Conservation (phyloP, 78 protist species). For the Dictyostelium brefeldianum region DNA sequence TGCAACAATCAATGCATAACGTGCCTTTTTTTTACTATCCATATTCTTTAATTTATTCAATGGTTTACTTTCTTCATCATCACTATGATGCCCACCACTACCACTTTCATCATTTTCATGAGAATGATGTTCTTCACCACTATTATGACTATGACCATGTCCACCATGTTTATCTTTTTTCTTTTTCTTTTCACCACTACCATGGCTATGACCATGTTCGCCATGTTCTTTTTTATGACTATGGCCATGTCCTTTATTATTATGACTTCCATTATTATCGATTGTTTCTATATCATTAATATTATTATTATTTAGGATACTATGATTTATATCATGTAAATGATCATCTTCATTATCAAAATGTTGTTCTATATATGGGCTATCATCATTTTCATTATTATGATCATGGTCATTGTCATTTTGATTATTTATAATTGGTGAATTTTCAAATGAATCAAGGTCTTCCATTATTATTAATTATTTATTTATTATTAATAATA, state of each 20-base stretch:
- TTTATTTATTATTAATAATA: neutral
- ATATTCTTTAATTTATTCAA: neutral
- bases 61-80: constrained; percentile 19
- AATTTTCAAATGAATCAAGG: neutral
- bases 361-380: neutral
- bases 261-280: neutral
- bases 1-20: constrained; percentile 23
- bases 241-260: neutral
- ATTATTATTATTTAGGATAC: neutral
- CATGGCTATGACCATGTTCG: neutral
- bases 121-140: neutral
- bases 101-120: neutral
- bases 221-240: neutral
- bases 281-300: neutral
- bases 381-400: neutral
- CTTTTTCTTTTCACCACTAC: neutral
- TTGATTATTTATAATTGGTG: neutral
- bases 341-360: neutral
- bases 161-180: constrained; percentile 36
- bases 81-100: neutral
- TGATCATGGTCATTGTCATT: neutral
- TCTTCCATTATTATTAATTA: neutral
- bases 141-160: constrained; percentile 36
- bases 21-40: constrained; percentile 57
- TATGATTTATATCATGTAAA: neutral